Percentiles rank a stretch among this genome's conserved stretches.
These are phyloP conservation scores for Flaveria ramosissima DNA, from an alignment of 129 eudicot genomes.

Conservation along the genomic window DNA sequence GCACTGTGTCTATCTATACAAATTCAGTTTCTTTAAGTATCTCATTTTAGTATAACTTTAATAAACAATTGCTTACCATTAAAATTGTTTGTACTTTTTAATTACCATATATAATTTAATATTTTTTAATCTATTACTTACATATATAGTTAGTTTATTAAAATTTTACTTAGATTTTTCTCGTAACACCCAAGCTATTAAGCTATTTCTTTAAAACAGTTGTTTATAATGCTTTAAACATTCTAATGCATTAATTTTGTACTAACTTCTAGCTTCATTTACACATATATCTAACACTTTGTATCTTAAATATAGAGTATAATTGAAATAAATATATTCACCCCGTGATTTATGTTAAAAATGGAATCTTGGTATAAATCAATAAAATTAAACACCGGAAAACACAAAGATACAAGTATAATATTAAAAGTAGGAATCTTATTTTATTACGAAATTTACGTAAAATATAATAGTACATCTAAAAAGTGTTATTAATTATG, in stretches of 20 bases:
- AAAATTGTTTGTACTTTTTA: not conserved
- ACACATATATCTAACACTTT: not conserved
- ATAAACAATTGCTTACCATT: not conserved
- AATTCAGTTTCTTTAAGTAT: not conserved
- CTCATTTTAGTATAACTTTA: not conserved
- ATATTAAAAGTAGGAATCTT: constrained; percentile 9
- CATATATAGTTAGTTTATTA: too few relatives aligned
- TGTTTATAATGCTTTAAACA: not conserved
- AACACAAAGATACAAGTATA: too few relatives aligned
- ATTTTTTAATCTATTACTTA: not conserved
- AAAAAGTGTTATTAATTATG: constrained; percentile 14
- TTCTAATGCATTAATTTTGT: not conserved
- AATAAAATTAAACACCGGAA: too few relatives aligned
- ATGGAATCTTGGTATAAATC: not conserved
- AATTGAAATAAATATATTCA: not conserved
- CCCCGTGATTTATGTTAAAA: not conserved
- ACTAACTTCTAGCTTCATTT: not conserved
- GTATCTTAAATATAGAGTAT: too few relatives aligned
- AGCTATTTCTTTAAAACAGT: not conserved
- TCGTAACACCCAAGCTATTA: too few relatives aligned
- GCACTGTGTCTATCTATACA: not conserved
- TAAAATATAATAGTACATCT: constrained; percentile 6
- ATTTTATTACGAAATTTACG: not conserved
- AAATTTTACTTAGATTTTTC: too few relatives aligned
- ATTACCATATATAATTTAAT: not conserved